Conservation (phyloP, 805 yeast genomes). For the Metschnikowia peoriensis region DNA sequence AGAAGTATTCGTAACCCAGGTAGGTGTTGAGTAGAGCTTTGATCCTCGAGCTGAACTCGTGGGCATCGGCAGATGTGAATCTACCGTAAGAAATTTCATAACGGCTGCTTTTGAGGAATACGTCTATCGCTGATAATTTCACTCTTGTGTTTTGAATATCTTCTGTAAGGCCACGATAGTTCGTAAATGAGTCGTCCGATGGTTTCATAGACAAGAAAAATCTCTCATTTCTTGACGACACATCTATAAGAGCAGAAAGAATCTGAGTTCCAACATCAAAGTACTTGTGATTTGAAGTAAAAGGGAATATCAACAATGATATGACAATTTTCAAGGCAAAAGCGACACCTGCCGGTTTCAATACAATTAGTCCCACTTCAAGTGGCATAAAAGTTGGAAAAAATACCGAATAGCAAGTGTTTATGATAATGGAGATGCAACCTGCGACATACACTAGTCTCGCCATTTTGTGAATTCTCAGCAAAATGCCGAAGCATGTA, state of each 20-base stretch:
- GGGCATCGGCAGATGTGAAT: conserved; percentile 27
- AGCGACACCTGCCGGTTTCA: conserved; percentile 27
- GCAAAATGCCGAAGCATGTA: conserved; percentile 23
- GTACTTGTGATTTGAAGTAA: conserved; percentile 24
- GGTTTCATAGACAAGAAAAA: conserved; percentile 28
- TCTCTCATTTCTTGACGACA: conserved; percentile 21
- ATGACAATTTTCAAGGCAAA: conserved; percentile 21
- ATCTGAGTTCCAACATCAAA: conserved; percentile 18
- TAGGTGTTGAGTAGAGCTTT: conserved; percentile 23
- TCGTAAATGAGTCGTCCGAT: conserved; percentile 23
- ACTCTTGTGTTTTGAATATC: conserved; percentile 22
- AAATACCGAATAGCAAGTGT: conserved; percentile 25
- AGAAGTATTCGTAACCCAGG: conserved; percentile 28
- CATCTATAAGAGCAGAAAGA: conserved; percentile 15
- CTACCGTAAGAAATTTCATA: conserved; percentile 29
- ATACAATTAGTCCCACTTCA: conserved; percentile 17
- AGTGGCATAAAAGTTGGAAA: conserved; percentile 28
- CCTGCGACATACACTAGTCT: conserved; percentile 23
- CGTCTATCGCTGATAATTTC: conserved; percentile 20
- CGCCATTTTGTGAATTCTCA: conserved; percentile 18
- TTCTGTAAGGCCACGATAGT: conserved; percentile 20
- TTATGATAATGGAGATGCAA: conserved; percentile 22
- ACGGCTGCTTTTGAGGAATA: conserved; percentile 19
- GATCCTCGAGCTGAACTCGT: conserved; percentile 24
- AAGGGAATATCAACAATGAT: conserved; percentile 26